Base-by-base conservation (phyloP, 2,329 filamentous ascomycete genomes). In the Neopestalotiopsis rosae region DNA sequence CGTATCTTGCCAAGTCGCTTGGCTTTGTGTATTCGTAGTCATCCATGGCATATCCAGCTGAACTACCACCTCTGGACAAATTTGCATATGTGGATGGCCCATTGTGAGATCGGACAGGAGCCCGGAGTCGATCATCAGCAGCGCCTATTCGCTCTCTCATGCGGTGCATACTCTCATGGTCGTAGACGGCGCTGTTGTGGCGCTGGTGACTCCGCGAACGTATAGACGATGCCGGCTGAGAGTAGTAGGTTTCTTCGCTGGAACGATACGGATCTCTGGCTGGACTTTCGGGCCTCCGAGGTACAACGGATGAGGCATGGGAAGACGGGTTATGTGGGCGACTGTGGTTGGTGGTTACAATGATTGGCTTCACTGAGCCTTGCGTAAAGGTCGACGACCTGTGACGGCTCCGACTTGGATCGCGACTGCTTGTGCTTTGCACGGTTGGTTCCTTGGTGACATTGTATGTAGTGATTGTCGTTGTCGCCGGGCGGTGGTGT, bases 11-110 rank as follows among this genome's bases (percentile, higher is more conserved):
- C 65, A 91, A 76, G 67, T 91, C 89, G 71, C 87, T 85, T 14
- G 88, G 88, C 69, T 88, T 90, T 9, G 89, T 91, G 73, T 91
- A 91, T 73, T 89, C 87, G 73, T 88, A 91, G 9, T 86, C 88
- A 61, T 89, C 86, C 38, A 88, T 86, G 13, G 86, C 87, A 71
- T 88, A 89, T 71, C 88, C 86, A 59, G 86, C 79, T 9, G 80
- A 80, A 69, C 80, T 79, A 68, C 84, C 84, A 68, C 84, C 84
- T 61, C 83, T 83, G 1, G 82, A 77, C 10, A 81, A 78, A 70
- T 78, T 83, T 52, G 81, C 78, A 71, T 87, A 89, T 28, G 82
- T 73, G 13, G 83, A 79, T 28, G 82, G 81, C 5, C 85, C 83
- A 10, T 86, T 84, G 62, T 82, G 78, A 68, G 80, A 81, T 70